Evolutionary conservation across 164 flowering plant genomes (phyloP).

Genomic region (Saururus chinensis): DNA sequence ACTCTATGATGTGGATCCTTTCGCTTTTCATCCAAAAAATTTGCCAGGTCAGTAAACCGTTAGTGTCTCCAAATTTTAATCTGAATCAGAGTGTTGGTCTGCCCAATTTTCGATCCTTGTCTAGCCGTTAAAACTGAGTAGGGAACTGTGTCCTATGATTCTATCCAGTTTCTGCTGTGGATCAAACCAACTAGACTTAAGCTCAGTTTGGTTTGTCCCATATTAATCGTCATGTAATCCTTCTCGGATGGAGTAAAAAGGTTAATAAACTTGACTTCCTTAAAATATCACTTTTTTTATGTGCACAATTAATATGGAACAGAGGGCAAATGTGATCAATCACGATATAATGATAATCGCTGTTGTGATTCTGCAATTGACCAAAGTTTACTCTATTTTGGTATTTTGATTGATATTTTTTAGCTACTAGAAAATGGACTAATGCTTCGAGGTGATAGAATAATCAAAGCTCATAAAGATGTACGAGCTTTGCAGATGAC

Average conservation of each 20-base stretch:
- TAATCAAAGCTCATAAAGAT: neutral
- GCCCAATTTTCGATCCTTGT: no score
- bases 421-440: neutral
- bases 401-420: neutral
- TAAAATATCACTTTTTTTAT: no score
- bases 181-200: no score
- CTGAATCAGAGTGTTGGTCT: neutral
- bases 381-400: neutral
- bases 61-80: neutral
- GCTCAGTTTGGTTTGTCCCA: no score
- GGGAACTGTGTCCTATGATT: no score
- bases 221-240: no score
- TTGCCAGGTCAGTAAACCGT: neutral
- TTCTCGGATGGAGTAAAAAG: no score
- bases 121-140: no score
- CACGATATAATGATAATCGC: neutral
- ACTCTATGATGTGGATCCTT: neutral
- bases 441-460: no score
- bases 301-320: no score
- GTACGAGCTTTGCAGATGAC: neutral
- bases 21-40: neutral
- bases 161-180: no score
- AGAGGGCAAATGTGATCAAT: neutral
- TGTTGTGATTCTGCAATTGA: neutral
- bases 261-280: no score